Evolutionary conservation across 306 rosid genomes (phyloP).

Genomic region (Hippophae gyantsensis): DNA sequence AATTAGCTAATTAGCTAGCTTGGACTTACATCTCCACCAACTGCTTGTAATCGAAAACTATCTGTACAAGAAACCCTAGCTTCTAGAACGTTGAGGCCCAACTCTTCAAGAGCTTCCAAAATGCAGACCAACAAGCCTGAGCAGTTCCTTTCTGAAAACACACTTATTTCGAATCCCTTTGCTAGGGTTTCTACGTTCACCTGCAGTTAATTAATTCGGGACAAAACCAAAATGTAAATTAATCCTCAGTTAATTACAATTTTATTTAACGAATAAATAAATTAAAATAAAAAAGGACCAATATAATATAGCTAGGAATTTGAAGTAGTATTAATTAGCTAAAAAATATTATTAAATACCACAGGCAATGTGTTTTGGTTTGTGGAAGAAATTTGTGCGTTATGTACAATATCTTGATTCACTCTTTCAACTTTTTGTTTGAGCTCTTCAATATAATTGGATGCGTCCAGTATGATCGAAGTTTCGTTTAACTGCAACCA

Average conservation of each 20-base stretch:
- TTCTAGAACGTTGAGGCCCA: constrained; percentile 52
- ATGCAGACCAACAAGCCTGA: constrained; percentile 48
- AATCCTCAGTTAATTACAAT: no score
- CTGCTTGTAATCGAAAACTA: constrained; percentile 41
- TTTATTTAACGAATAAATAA: no score
- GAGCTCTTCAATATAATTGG: constrained; percentile 27
- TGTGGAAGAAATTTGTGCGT: constrained; percentile 3
- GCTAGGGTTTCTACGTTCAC: constrained; percentile 35
- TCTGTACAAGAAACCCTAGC: constrained; percentile 65
- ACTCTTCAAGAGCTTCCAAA: constrained; percentile 54
- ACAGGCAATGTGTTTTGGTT: constrained; percentile 31
- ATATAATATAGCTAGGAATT: no score
- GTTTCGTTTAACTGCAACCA: constrained; percentile 24
- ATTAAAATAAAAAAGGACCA: no score
- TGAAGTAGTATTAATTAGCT: no score
- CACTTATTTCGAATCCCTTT: constrained; percentile 38
- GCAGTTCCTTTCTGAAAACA: constrained; percentile 32
- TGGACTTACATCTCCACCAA: constrained; percentile 4
- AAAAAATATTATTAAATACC: constrained; percentile 21
- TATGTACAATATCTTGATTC: constrained; percentile 13
- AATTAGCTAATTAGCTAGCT: no score
- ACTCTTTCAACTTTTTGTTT: constrained; percentile 30
- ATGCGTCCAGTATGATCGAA: constrained; percentile 31
- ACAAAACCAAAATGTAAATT: background rate
- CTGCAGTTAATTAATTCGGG: constrained; percentile 6